Base-by-base conservation (phyloP, 805 yeast genomes). In the Saturnispora dispora region DNA sequence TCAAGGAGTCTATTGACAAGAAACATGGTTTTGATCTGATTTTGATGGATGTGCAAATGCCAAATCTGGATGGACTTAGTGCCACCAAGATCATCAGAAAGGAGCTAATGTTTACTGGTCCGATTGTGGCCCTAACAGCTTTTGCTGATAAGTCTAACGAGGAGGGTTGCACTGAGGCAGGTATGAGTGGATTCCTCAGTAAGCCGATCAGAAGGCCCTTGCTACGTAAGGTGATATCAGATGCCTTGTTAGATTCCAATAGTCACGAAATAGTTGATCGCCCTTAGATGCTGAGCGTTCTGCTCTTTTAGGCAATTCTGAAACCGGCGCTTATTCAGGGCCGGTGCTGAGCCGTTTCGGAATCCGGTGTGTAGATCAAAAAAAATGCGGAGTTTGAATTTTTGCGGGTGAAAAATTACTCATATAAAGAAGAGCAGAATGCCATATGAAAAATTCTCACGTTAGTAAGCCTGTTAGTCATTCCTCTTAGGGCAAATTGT, bases 1-100 rank as follows among this genome's bases (percentile, higher is more conserved):
- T 88, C 2, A 73, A 77, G 54, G 74, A 73, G 33, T 69, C 82
- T 1, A 59, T 69, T 25, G 73, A 66, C 2, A 60, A 65, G 2
- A 66, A 66, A 15, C 70, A 70, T 9, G 60, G 64, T 15, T 88
- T 74, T 63, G 91, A 88, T 63, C 68, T 91, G 50, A 79, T 93
- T 2, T 87, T 91, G 63, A 91, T 91, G 99, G 99, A 91, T 66
- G 95, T 91, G 48, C 97, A 91, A 67, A 91, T 90, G 98, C 98
- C 98, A 4, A 83, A 80, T 60, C 74, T 89, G 57, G 97, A 91
- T 64, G 99, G 99, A 3, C 69, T 90, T 30, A 72, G 81, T 25
- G 96, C 97, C 0, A 89, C 98, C 0, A 79, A 72, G 54, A 73
- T 77, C 60, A 84, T 91, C 35, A 73, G 96, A 44, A 67, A 72